Conservation (phyloP, 441 rosid genomes). For the Cnidoscolus chayamansa region DNA sequence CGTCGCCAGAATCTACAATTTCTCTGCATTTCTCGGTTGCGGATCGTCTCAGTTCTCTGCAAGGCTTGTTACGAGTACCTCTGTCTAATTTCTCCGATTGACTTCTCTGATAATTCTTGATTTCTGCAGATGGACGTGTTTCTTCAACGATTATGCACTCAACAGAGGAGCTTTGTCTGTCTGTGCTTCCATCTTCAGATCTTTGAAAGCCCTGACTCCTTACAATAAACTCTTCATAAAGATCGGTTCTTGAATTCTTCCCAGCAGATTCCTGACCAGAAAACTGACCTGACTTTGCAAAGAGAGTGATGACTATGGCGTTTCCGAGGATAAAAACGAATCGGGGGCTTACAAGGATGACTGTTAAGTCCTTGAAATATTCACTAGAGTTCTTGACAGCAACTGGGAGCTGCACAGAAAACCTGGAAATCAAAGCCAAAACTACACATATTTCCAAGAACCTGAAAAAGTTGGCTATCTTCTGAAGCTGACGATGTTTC, state of each 20-base stretch:
- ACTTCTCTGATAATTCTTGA: slow-evolving; percentile 37
- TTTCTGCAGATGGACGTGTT: slow-evolving; percentile 21
- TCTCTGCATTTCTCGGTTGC: slow-evolving; percentile 44
- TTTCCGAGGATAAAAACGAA: slow-evolving; percentile 78
- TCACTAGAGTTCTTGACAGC: slow-evolving; percentile 56
- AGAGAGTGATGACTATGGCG: slow-evolving; percentile 61
- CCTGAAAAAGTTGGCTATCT: slow-evolving; percentile 55
- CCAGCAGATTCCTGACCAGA: slow-evolving; percentile 34
- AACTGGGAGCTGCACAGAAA: slow-evolving; percentile 45
- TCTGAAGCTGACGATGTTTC: slow-evolving; percentile 41
- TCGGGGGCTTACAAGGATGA: slow-evolving; percentile 49
- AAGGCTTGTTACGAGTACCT: slow-evolving; percentile 14
- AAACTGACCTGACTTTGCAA: slow-evolving; percentile 58
- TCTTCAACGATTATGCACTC: slow-evolving; percentile 22
- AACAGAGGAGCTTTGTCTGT: slow-evolving; percentile 23
- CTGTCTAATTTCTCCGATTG: slow-evolving; percentile 44
- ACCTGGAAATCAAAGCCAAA: slow-evolving; percentile 52
- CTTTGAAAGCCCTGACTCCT: slow-evolving; percentile 30
- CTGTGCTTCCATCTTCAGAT: slow-evolving; percentile 11
- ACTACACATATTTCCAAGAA: slow-evolving; percentile 50
- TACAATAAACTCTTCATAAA: slow-evolving; percentile 45
- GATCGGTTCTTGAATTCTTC: slow-evolving; percentile 32
- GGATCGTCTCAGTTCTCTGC: slow-evolving; percentile 36
- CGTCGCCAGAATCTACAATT: slow-evolving; percentile 28
- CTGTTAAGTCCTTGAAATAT: slow-evolving; percentile 47